phyloP scores from a whole-genome alignment of 2,329 filamentous ascomycete species.

The Epichloe glyceriae region DNA sequence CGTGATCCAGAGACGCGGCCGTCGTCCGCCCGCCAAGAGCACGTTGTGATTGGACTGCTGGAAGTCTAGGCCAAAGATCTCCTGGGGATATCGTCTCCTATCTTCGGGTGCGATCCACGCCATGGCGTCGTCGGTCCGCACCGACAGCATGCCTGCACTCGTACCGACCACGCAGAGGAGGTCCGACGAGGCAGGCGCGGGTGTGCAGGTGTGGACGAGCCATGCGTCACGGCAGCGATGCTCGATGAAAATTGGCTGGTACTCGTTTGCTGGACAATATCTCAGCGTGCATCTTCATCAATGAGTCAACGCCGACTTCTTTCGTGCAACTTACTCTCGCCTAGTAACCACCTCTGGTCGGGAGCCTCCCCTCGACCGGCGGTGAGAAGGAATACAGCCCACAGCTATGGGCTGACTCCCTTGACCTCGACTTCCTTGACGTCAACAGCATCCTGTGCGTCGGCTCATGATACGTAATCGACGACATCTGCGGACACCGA shows the following conservation, averaged over 20 bases:
- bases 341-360: constrained; percentile 26
- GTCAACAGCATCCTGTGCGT: constrained; percentile 30
- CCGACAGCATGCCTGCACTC: constrained; percentile 30
- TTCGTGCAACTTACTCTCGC: constrained; percentile 16
- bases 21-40: constrained; percentile 38
- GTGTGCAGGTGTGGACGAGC: constrained; percentile 27
- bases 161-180: constrained; percentile 36
- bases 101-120: constrained; percentile 20
- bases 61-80: constrained; percentile 39
- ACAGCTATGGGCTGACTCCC: constrained; percentile 17
- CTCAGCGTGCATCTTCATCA: too few relatives aligned
- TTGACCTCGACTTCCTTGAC: constrained; percentile 22
- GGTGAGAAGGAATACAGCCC: constrained; percentile 28
- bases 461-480: constrained; percentile 33
- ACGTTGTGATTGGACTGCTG: constrained; percentile 28
- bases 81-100: constrained; percentile 11
- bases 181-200: constrained; percentile 26
- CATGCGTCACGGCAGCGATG: constrained; percentile 15
- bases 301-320: too few relatives aligned
- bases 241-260: constrained; percentile 19
- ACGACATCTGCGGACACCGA: constrained; percentile 28
- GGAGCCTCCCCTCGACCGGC: constrained; percentile 8
- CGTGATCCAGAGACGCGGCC: constrained; percentile 30
- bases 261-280: constrained; percentile 15
- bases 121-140: constrained; percentile 19